Base-by-base conservation (phyloP, 176 grass and related monocot genomes). In the Chloris gayana region DNA sequence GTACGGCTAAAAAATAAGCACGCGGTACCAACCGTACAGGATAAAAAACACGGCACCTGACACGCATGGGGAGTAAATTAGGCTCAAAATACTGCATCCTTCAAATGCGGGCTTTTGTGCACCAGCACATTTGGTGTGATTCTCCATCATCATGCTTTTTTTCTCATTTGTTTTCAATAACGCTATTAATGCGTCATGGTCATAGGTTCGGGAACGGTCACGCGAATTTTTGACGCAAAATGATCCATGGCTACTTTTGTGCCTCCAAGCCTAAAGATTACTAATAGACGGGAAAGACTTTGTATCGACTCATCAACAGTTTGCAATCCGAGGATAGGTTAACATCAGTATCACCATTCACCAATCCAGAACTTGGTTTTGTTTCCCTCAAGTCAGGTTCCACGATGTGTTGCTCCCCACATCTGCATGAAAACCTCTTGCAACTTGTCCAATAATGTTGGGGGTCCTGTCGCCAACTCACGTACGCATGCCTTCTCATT, bases 401-500 rank as follows among this genome's bases (percentile, higher is more conserved):
- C 86, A 67, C 67, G 35, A 3, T 45, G 25, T 54, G 53, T 50
- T 88, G 41, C 32, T 63, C 21, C 32, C 75, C 22, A 27, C 61
- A 21, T 73, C 65, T 64, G 42, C 65, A 24, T 60, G 49, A 49
- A 54, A 67, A 9, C 22, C 15, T 65, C 64, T 78, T 67, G 61
- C 72, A 58, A 56, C 87, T 70, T 65, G 72, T 64, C 65, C 56
- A 72, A 70, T 70, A 58, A 82, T 85, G 35, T 2, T 5, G 37
- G 57, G 57, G 82, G 50, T 59, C 82, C 58, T 65, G 17, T 49
- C 46, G 72, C 66, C 87, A 81, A 67, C 87, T 67, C 77, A 72
- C 58, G 0, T 39, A 59, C 39, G 37, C 66, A 81, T 81, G 72
- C 46, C 2, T 66, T 85, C 71, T 89, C 77, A 71, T 73, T 49